These are phyloP conservation scores for Nakaseomyces kungkrabaensis DNA, from an alignment of 1,139 yeast species.

Conservation along the genomic window DNA sequence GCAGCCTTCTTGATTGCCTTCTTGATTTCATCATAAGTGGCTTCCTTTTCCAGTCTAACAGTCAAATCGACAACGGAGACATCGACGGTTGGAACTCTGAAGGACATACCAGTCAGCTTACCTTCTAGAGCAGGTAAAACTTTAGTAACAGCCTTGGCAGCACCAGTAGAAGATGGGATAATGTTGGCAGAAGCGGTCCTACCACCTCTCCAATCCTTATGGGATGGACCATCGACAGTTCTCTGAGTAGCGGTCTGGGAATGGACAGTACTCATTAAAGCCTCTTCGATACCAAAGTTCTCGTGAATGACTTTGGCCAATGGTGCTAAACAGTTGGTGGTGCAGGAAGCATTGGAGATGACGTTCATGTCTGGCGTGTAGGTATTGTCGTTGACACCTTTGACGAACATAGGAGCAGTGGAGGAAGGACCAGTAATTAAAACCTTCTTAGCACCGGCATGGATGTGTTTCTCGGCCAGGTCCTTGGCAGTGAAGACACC, in stretches of 20 bases:
- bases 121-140: constrained; percentile 80
- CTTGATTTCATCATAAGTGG: constrained; percentile 71
- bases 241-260: constrained; percentile 84
- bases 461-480: constrained; percentile 74
- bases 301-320: constrained; percentile 77
- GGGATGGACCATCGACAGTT: constrained; percentile 89
- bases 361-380: constrained; percentile 63
- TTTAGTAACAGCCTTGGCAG: constrained; percentile 88
- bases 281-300: constrained; percentile 71
- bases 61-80: constrained; percentile 73
- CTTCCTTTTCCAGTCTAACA: constrained; percentile 55
- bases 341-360: constrained; percentile 80
- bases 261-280: constrained; percentile 86
- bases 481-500: constrained; percentile 76
- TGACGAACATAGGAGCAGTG: constrained; percentile 84
- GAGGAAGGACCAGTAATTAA: constrained; percentile 78
- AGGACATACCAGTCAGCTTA: constrained; percentile 80
- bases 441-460: constrained; percentile 84
- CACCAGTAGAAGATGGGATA: constrained; percentile 86
- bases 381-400: constrained; percentile 72
- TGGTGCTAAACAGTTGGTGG: constrained; percentile 87
- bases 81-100: constrained; percentile 84
- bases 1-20: constrained; percentile 60
- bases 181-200: constrained; percentile 88
- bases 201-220: constrained; percentile 94